Percentiles rank a stretch among this genome's conserved stretches.
Conservation (phyloP, 2,329 filamentous ascomycete species). For the Fusarium mundagurra region DNA sequence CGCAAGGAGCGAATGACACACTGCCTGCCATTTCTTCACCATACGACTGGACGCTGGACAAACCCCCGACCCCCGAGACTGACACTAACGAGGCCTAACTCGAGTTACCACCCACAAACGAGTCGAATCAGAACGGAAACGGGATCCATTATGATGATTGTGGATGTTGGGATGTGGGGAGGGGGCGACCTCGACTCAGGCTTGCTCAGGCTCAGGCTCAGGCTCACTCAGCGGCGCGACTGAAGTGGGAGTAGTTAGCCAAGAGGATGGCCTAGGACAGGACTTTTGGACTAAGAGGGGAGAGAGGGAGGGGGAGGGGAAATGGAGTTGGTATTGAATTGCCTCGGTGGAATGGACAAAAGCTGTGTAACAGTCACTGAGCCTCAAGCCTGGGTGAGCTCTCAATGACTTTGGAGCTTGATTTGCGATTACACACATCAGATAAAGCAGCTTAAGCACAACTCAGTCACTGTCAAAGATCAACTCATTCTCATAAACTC, state of each 20-base stretch:
- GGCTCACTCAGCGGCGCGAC: neutral
- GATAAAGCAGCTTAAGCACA: neutral
- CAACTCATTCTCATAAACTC: neutral
- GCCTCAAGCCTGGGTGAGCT: neutral
- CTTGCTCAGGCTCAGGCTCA: constrained; percentile 4
- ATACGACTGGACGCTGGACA: constrained; percentile 18
- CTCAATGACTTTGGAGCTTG: neutral
- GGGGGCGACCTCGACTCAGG: constrained; percentile 8
- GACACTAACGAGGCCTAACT: constrained; percentile 8
- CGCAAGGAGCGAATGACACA: constrained; percentile 32
- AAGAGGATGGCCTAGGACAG: neutral
- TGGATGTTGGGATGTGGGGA: constrained; percentile 34
- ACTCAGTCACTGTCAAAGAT: neutral
- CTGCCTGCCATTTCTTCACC: constrained; percentile 19
- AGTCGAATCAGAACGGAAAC: constrained; percentile 17
- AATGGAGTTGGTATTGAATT: neutral
- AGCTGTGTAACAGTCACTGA: neutral
- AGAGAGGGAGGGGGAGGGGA: constrained; percentile 4
- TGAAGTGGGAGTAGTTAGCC: neutral
- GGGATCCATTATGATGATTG: constrained; percentile 6
- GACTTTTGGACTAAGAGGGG: neutral
- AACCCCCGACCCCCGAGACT: constrained; percentile 11
- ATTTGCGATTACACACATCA: neutral
- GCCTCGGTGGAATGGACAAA: neutral
- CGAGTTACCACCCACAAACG: constrained; percentile 28